Evolutionary conservation across 352 stramenopile genomes (phyloP), one percentile per base, ranked within the genome.

Genomic region (Phytopythium ostracodes): DNA sequence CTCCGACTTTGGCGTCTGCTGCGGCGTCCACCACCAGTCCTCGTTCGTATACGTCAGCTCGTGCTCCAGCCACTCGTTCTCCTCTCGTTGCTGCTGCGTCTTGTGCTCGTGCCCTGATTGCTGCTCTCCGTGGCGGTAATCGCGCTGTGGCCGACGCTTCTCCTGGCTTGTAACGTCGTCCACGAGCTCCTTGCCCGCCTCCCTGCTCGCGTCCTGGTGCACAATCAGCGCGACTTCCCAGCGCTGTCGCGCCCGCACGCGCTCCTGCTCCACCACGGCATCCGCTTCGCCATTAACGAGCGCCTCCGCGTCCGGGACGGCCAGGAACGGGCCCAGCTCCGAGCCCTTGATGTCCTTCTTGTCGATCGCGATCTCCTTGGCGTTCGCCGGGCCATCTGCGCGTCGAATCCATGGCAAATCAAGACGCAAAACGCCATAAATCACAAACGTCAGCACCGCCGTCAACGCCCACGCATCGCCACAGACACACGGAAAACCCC

Each of bases 321-420:
- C 46, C 46, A 52, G 24, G 12, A 67, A 75, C 35, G 63, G 65
- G 1, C 65, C 50, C 24, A 88, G 65, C 42, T 88, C 62, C 2
- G 76, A 86, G 47, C 73, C 70, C 60, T 79, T 79, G 61, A 89
- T 82, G 52, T 91, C 81, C 17, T 71, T 73, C 10, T 70, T 72
- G 54, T 89, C 74, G 35, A 91, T 83, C 15, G 69, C 73, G 29
- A 91, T 64, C 40, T 71, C 62, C 40, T 73, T 68, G 15, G 73
- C 72, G 24, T 81, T 68, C 24, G 73, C 68, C 0, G 60, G 62
- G 60, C 79, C 75, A 14, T 88, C 81, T 83, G 22, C 14, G 57
- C 8, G 43, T 15, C 38, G n/a, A 50, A 57, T 44, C 29, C 4
- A 7, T 33, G 4, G 17, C 27, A 53, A n/a, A 40, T 59, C 42